Percentiles rank a stretch among this genome's conserved stretches.
phyloP scores from a whole-genome alignment of 2,329 filamentous ascomycete genomes.

The Aureobasidium sp. region DNA sequence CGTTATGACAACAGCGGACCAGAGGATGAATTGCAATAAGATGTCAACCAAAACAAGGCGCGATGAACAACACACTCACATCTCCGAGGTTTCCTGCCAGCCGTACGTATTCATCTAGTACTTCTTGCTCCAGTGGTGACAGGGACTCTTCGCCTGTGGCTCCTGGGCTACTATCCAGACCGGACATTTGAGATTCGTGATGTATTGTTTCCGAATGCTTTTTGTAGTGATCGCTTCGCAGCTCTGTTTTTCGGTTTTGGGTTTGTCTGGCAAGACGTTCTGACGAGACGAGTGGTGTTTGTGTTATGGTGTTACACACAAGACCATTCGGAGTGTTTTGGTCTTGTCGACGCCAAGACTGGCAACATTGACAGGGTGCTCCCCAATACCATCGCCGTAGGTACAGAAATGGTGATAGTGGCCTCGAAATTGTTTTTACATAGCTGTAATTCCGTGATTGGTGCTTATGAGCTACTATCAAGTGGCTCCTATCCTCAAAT shows the following conservation, averaged over 20 bases:
- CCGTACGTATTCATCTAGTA: conserved; percentile 87
- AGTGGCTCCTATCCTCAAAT: no score
- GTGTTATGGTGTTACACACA: background rate
- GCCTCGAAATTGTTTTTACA: background rate
- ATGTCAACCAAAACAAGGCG: no score
- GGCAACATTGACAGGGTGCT: background rate
- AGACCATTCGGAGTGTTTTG: background rate
- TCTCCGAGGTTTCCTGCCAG: conserved; percentile 87
- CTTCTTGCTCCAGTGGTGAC: conserved; percentile 80
- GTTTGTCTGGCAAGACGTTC: background rate
- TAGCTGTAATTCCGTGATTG: background rate
- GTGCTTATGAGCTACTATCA: no score
- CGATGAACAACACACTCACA: conserved; percentile 41
- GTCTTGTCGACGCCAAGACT: background rate
- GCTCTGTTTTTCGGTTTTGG: background rate
- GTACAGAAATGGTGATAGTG: background rate
- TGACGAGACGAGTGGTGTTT: background rate
- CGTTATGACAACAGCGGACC: background rate
- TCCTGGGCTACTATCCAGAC: conserved; percentile 10
- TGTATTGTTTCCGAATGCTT: background rate
- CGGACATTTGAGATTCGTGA: conserved; percentile 1
- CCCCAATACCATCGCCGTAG: background rate
- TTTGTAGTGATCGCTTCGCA: background rate
- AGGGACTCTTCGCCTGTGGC: conserved; percentile 36
- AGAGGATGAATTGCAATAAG: no score